Evolutionary conservation across 768 basidiomycete genomes (phyloP).

Genomic region (Austroboletus festivus): DNA sequence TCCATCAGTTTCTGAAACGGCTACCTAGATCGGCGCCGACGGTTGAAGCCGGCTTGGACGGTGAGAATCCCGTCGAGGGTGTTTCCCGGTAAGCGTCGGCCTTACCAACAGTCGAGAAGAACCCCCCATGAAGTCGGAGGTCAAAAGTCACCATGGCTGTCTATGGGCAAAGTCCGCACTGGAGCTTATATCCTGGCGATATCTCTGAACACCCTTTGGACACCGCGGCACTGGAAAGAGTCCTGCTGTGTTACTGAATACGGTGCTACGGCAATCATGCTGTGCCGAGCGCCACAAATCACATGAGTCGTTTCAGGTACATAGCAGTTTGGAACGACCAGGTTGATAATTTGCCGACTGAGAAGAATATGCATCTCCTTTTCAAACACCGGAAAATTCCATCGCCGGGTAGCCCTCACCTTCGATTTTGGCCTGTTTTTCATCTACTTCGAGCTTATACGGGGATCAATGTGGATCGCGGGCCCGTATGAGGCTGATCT

Average conservation of each 20-base stretch:
- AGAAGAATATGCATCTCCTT: background rate
- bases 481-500: no score
- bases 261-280: slow-evolving; percentile 13
- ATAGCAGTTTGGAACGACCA: slow-evolving; percentile 1
- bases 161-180: slow-evolving; percentile 3
- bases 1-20: slow-evolving; percentile 1
- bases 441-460: background rate
- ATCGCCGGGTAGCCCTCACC: background rate
- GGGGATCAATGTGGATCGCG: background rate
- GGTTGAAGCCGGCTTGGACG: background rate
- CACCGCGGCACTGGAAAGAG: no score
- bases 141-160: slow-evolving; percentile 9
- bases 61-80: background rate
- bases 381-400: background rate
- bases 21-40: slow-evolving; percentile 7
- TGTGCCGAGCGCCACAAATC: slow-evolving; percentile 13
- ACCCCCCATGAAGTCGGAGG: slow-evolving; percentile 4
- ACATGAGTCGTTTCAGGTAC: slow-evolving; percentile 7
- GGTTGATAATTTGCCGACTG: background rate
- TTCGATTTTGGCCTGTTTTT: background rate
- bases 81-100: background rate
- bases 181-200: slow-evolving; percentile 2
- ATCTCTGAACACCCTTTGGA: no score
- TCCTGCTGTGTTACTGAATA: slow-evolving; percentile 16
- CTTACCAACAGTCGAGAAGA: background rate